Evolutionary conservation across 2,329 filamentous ascomycete genomes (phyloP).

Genomic region (Exophiala bonariae): DNA sequence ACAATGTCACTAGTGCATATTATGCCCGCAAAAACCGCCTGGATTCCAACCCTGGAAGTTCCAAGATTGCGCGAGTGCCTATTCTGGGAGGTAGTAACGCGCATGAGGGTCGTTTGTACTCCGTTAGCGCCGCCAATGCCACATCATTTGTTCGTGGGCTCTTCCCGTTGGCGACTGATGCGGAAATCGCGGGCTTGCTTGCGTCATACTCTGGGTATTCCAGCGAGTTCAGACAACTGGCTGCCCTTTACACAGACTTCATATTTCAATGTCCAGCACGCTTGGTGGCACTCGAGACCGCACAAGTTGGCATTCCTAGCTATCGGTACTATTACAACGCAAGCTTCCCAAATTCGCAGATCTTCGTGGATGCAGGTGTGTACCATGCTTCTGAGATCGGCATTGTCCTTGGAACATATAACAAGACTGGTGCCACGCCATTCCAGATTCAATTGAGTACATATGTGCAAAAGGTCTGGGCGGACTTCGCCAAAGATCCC

Average conservation of each 20-base stretch:
- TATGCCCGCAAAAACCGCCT: not conserved
- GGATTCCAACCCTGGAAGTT: not conserved
- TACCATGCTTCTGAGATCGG: constrained; percentile 38
- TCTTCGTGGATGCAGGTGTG: constrained; percentile 29
- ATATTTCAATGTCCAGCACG: constrained; percentile 6
- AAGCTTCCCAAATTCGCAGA: constrained; percentile 33
- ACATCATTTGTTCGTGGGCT: not conserved
- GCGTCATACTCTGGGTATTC: constrained; percentile 10
- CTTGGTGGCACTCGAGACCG: constrained; percentile 6
- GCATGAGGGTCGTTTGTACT: constrained; percentile 37
- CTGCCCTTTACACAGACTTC: constrained; percentile 3
- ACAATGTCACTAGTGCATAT: not conserved
- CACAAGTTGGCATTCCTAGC: constrained; percentile 11
- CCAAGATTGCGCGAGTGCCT: constrained; percentile 32
- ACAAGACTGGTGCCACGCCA: constrained; percentile 26
- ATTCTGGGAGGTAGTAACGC: constrained; percentile 35
- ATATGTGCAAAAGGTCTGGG: constrained; percentile 35
- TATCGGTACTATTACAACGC: constrained; percentile 42
- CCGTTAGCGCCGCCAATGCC: constrained; percentile 27
- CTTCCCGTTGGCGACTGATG: constrained; percentile 23
- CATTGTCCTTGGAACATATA: constrained; percentile 37
- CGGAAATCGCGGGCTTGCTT: not conserved
- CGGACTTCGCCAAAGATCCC: constrained; percentile 38
- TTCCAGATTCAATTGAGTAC: constrained; percentile 33
- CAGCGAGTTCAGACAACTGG: not conserved